phyloP scores from a whole-genome alignment of 2,329 filamentous ascomycete species.

The Ophiostoma ulmi region DNA sequence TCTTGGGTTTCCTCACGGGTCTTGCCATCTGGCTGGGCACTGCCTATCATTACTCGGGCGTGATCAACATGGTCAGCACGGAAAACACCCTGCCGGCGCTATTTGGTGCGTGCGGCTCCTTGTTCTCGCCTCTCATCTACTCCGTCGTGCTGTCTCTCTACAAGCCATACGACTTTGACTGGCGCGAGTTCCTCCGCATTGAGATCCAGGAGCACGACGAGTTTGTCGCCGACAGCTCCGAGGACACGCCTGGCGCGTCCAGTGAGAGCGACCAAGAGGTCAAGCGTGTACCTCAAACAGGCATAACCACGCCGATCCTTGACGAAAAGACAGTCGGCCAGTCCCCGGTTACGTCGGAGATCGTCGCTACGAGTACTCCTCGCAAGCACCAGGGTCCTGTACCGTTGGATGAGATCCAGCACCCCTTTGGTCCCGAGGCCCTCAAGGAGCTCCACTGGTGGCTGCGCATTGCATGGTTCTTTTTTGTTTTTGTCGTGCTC shows the following conservation, averaged over 20 bases:
- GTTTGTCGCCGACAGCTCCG: conserved; percentile 24
- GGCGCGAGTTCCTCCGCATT: conserved; percentile 42
- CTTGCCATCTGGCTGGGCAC: conserved; percentile 38
- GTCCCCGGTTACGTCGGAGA: background rate
- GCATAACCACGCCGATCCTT: background rate
- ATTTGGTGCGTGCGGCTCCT: conserved; percentile 42
- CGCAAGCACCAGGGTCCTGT: conserved; percentile 15
- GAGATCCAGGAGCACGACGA: conserved; percentile 41
- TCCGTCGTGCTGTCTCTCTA: conserved; percentile 42
- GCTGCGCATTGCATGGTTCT: conserved; percentile 22
- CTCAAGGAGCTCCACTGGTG: conserved; percentile 22
- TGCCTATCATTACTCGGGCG: conserved; percentile 33
- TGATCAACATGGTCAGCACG: conserved; percentile 35
- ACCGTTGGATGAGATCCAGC: conserved; percentile 39
- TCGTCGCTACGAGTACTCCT: background rate
- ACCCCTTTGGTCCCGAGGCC: conserved; percentile 19
- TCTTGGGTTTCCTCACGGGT: conserved; percentile 34
- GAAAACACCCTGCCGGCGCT: conserved; percentile 39
- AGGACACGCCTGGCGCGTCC: background rate
- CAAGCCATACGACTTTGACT: conserved; percentile 35
- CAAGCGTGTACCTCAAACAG: conserved; percentile 13
- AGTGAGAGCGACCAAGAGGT: conserved; percentile 13
- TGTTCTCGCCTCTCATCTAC: conserved; percentile 44
- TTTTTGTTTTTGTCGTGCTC: conserved; percentile 32
- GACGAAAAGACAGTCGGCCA: background rate